A percentile compares a stretch with the other conserved stretches of the same genome.
phyloP scores from a whole-genome alignment of 2,329 filamentous ascomycete species.

The Paradendryphiella salina region DNA sequence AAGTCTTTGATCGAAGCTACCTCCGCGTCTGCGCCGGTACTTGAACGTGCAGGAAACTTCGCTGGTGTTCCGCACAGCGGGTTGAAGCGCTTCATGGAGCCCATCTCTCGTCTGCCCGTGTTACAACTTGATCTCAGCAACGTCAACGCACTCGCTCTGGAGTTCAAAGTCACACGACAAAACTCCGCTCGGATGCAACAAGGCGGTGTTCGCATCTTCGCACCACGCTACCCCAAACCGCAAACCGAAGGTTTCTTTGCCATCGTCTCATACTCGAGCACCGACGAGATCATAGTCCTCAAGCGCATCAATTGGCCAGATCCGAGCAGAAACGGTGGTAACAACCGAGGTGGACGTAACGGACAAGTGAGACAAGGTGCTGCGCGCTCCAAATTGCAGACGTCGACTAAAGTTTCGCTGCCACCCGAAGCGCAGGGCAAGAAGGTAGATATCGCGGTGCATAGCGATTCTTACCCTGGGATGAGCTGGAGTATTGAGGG shows the following conservation, averaged over 20 bases:
- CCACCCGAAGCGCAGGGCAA: slow-evolving; percentile 59
- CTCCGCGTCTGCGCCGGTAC: slow-evolving; percentile 11
- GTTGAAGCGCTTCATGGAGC: slow-evolving; percentile 59
- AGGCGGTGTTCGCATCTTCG: slow-evolving; percentile 73
- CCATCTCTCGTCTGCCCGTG: slow-evolving; percentile 68
- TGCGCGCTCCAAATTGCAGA: slow-evolving; percentile 50
- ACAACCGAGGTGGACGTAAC: slow-evolving; percentile 12
- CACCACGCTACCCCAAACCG: slow-evolving; percentile 88
- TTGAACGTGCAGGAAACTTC: slow-evolving; percentile 50
- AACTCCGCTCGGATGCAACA: slow-evolving; percentile 56
- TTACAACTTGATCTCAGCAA: slow-evolving; percentile 65
- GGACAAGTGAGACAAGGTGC: slow-evolving; percentile 18
- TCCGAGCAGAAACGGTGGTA: slow-evolving; percentile 5
- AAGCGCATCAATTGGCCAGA: slow-evolving; percentile 80
- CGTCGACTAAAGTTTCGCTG: slow-evolving; percentile 63
- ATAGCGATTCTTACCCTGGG: slow-evolving; percentile 87
- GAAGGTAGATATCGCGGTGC: slow-evolving; percentile 71
- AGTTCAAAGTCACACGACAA: slow-evolving; percentile 65
- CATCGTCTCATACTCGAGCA: slow-evolving; percentile 67
- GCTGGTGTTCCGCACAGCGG: slow-evolving; percentile 56
- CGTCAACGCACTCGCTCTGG: slow-evolving; percentile 65
- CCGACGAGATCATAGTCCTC: slow-evolving; percentile 79
- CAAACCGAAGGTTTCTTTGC: slow-evolving; percentile 95
- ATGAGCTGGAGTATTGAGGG: slow-evolving; percentile 64
- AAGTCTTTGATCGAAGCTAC: slow-evolving; percentile 48